Conservation (phyloP, 2,329 filamentous ascomycete species). For the Sarocladium brachiariae region DNA sequence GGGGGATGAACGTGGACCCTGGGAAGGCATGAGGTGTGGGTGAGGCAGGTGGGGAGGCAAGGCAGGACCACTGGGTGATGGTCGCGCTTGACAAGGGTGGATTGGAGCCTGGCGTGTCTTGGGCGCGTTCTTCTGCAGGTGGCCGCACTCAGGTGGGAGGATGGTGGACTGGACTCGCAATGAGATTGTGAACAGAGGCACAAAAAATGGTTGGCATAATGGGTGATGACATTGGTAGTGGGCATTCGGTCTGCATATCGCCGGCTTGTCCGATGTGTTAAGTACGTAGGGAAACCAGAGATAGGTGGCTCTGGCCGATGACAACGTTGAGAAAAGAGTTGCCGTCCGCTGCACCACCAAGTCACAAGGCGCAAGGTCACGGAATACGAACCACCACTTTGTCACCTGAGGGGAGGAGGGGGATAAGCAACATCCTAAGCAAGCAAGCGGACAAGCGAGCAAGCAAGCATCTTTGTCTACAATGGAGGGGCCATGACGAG, state of each 20-base stretch:
- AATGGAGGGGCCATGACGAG: not conserved
- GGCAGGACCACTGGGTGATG: not conserved
- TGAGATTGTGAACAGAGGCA: not conserved
- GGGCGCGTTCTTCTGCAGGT: slow-evolving; percentile 1
- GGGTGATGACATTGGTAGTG: too few species aligned
- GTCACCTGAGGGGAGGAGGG: not conserved
- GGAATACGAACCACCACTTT: not conserved
- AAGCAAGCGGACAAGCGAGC: not conserved
- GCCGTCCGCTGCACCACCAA: too few species aligned
- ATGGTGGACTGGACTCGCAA: not conserved
- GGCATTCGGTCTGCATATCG: too few species aligned
- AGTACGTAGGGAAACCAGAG: too few species aligned
- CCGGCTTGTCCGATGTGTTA: too few species aligned
- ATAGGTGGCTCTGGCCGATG: too few species aligned
- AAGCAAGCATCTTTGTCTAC: not conserved
- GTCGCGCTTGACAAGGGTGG: slow-evolving; percentile 6
- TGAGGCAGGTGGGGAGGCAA: not conserved
- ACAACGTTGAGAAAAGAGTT: too few species aligned
- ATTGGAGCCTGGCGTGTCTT: slow-evolving; percentile 7
- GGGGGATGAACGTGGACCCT: not conserved
- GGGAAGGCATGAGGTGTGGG: not conserved
- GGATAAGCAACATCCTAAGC: not conserved
- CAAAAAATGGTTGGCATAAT: not conserved
- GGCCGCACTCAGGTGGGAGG: not conserved
- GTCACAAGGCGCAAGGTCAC: not conserved